A percentile compares a stretch with the other conserved stretches of the same genome.
These are phyloP conservation scores for Boletus subcaerulescens DNA, from an alignment of 768 basidiomycete genomes.

Conservation along the genomic window DNA sequence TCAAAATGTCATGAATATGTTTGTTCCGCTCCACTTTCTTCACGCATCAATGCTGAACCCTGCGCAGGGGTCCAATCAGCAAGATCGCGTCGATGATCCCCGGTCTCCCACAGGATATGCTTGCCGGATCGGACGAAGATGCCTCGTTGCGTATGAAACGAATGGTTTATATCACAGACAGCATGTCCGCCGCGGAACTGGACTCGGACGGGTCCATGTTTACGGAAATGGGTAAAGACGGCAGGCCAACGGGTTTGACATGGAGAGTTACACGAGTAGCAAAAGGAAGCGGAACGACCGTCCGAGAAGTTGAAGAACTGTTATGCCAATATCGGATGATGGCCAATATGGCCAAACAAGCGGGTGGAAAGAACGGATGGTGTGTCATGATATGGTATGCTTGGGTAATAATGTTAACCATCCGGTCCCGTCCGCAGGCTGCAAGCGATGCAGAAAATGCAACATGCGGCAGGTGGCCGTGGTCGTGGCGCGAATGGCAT, in stretches of 20 bases:
- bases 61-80: slow-evolving; percentile 88
- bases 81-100: slow-evolving; percentile 99
- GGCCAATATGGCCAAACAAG: slow-evolving; percentile 98
- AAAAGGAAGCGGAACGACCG: slow-evolving; percentile 88
- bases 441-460: slow-evolving; percentile 91
- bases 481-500: slow-evolving; percentile 84
- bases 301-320: slow-evolving; percentile 97
- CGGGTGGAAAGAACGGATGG: slow-evolving; percentile 97
- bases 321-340: slow-evolving; percentile 98
- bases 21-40: slow-evolving; percentile 27
- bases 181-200: slow-evolving; percentile 90
- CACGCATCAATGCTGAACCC: slow-evolving; percentile 6
- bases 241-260: slow-evolving; percentile 82
- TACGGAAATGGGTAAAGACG: slow-evolving; percentile 79
- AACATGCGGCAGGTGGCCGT: slow-evolving; percentile 78
- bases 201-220: slow-evolving; percentile 94
- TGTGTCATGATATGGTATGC: slow-evolving; percentile 31
- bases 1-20: slow-evolving; percentile 98
- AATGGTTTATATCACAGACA: slow-evolving; percentile 98
- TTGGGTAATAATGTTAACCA: slow-evolving; percentile 4
- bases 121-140: slow-evolving; percentile 93
- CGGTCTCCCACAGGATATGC: slow-evolving; percentile 86
- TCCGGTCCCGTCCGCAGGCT: slow-evolving; percentile 44
- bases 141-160: slow-evolving; percentile 88
- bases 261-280: slow-evolving; percentile 91